Evolutionary conservation across 331 rosid species (phyloP).

Genomic region (Pyracantha coccinea): DNA sequence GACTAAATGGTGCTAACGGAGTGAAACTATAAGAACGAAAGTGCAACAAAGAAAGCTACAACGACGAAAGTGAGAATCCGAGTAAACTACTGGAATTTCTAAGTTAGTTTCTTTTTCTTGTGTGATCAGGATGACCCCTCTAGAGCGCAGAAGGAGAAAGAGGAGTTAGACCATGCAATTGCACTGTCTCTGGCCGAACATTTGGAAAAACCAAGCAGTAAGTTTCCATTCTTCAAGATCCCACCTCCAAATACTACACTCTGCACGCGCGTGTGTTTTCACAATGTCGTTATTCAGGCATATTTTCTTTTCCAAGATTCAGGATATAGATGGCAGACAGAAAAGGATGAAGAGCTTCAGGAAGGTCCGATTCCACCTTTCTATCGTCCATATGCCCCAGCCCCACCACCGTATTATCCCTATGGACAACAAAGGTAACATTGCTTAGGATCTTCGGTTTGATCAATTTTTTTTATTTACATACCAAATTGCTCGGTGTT

Average conservation of each 20-base stretch:
- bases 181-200: conserved; percentile 65
- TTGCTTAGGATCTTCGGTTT: conserved; percentile 4
- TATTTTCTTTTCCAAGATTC: not conserved
- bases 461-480: not conserved
- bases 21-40: not conserved
- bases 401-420: conserved; percentile 35
- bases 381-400: conserved; percentile 40
- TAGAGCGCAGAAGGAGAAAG: conserved; percentile 72
- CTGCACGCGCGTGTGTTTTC: not conserved
- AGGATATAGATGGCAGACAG: conserved; percentile 53
- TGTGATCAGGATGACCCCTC: conserved; percentile 52
- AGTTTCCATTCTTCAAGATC: no score
- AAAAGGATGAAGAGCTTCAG: conserved; percentile 42
- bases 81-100: not conserved
- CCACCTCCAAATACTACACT: not conserved
- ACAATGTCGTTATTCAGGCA: not conserved
- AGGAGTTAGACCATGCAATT: conserved; percentile 63
- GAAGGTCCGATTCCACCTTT: conserved; percentile 37
- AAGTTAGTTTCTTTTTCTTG: not conserved
- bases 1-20: not conserved
- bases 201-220: conserved; percentile 38
- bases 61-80: not conserved
- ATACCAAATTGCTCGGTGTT: not conserved
- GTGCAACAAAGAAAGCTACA: not conserved
- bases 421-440: conserved; percentile 39